Evolutionary conservation across 169 alveolate genomes (phyloP).

Genomic region (Cryptosporidium viatorum): DNA sequence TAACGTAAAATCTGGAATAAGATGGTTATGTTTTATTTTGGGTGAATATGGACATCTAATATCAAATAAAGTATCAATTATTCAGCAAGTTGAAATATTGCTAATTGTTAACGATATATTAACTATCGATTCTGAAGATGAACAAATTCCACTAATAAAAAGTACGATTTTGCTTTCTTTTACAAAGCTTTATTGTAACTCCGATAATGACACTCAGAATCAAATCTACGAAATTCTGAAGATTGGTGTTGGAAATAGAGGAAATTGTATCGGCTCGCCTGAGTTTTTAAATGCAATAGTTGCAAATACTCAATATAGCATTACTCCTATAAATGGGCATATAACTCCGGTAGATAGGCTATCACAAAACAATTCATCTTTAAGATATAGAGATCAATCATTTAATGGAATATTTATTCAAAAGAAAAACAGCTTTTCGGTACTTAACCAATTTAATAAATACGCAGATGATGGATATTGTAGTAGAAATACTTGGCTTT

Average conservation of each 20-base stretch:
- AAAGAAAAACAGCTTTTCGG: neutral
- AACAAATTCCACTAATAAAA: slow-evolving; percentile 22
- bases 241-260: slow-evolving; percentile 26
- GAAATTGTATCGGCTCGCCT: slow-evolving; percentile 17
- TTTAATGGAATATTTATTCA: neutral
- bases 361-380: neutral
- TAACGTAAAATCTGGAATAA: slow-evolving; percentile 18
- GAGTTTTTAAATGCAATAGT: slow-evolving; percentile 32
- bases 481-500: slow-evolving; percentile 31
- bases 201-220: slow-evolving; percentile 53
- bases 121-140: slow-evolving; percentile 9
- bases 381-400: neutral
- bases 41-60: slow-evolving; percentile 66
- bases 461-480: slow-evolving; percentile 1
- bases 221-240: slow-evolving; percentile 47
- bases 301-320: slow-evolving; percentile 14
- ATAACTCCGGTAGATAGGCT: neutral
- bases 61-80: slow-evolving; percentile 33
- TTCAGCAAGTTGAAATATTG: slow-evolving; percentile 36
- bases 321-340: slow-evolving; percentile 24
- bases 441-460: neutral
- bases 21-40: slow-evolving; percentile 57
- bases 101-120: slow-evolving; percentile 21
- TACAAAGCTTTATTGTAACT: slow-evolving; percentile 41
- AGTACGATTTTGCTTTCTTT: slow-evolving; percentile 61